Conservation (phyloP, 75 land plant genomes). For the Larix kaempferi region DNA sequence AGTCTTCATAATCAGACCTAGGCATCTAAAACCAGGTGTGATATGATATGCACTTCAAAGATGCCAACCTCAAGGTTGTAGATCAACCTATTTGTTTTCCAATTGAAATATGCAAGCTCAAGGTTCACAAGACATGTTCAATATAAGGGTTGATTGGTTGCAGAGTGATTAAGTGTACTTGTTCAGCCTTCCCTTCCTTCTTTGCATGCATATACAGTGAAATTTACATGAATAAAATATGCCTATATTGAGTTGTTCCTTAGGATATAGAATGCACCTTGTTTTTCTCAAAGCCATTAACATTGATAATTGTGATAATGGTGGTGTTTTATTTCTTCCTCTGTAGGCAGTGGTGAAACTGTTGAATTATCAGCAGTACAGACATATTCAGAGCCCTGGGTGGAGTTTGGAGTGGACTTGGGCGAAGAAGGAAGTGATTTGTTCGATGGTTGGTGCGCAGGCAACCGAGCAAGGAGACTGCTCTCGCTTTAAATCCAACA, state of each 20-base stretch:
- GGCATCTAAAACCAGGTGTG: too few species aligned
- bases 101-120: too few species aligned
- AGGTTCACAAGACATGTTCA: too few species aligned
- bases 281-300: not conserved
- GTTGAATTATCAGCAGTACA: constrained; percentile 68
- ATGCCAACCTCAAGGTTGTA: too few species aligned
- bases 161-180: too few species aligned
- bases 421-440: constrained; percentile 77
- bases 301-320: not conserved
- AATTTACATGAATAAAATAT: not conserved
- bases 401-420: constrained; percentile 76
- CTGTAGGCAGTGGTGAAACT: constrained; percentile 58
- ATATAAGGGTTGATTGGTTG: too few species aligned
- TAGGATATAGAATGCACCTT: not conserved
- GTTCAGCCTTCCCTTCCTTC: too few species aligned
- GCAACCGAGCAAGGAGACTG: constrained; percentile 79
- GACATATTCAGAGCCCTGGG: constrained; percentile 68
- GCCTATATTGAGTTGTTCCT: not conserved
- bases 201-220: too few species aligned
- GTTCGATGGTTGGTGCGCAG: constrained; percentile 78
- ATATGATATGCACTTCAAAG: too few species aligned
- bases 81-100: too few species aligned
- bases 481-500: constrained; percentile 44
- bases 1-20: too few species aligned
- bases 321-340: not conserved